Evolutionary conservation across 2,329 filamentous ascomycete genomes (phyloP).

Genomic region (Sporothrix luriei): DNA sequence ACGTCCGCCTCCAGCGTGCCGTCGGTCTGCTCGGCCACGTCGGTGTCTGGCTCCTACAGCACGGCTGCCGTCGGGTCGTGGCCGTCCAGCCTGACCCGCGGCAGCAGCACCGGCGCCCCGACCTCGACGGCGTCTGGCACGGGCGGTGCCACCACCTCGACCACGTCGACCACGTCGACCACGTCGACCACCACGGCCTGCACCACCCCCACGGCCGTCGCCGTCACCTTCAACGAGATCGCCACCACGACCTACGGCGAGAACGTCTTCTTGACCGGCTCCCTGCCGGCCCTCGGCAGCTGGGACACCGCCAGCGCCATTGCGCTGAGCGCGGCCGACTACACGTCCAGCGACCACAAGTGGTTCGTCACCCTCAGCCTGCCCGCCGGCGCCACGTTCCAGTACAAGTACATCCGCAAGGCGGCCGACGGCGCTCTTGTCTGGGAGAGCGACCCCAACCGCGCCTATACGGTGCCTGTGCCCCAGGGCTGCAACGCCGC

Average conservation of each 20-base stretch:
- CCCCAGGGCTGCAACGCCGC: slow-evolving; percentile 27
- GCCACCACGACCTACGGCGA: slow-evolving; percentile 63
- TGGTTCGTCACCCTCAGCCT: slow-evolving; percentile 63
- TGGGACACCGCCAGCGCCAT: slow-evolving; percentile 62
- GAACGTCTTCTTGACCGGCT: slow-evolving; percentile 67
- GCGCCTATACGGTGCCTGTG: slow-evolving; percentile 44
- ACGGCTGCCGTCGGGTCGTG: slow-evolving; percentile 38
- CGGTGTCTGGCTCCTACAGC: slow-evolving; percentile 56
- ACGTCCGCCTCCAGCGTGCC: slow-evolving; percentile 48
- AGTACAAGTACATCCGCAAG: slow-evolving; percentile 71
- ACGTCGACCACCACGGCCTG: slow-evolving; percentile 26
- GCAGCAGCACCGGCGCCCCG: slow-evolving; percentile 49
- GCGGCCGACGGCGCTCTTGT: slow-evolving; percentile 55
- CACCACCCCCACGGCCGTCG: slow-evolving; percentile 52
- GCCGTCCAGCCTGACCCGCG: slow-evolving; percentile 40
- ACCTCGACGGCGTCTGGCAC: not conserved
- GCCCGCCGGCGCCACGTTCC: slow-evolving; percentile 56
- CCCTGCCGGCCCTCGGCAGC: slow-evolving; percentile 59
- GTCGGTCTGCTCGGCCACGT: slow-evolving; percentile 51
- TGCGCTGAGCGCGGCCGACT: slow-evolving; percentile 59
- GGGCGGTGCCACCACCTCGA: not conserved
- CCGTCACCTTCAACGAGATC: slow-evolving; percentile 63
- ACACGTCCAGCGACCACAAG: slow-evolving; percentile 61
- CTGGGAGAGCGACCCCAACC: slow-evolving; percentile 67
- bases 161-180: slow-evolving; percentile 18